Evolutionary conservation across 305 asterid species (phyloP).

Genomic region (Stenogyne calaminthoides): DNA sequence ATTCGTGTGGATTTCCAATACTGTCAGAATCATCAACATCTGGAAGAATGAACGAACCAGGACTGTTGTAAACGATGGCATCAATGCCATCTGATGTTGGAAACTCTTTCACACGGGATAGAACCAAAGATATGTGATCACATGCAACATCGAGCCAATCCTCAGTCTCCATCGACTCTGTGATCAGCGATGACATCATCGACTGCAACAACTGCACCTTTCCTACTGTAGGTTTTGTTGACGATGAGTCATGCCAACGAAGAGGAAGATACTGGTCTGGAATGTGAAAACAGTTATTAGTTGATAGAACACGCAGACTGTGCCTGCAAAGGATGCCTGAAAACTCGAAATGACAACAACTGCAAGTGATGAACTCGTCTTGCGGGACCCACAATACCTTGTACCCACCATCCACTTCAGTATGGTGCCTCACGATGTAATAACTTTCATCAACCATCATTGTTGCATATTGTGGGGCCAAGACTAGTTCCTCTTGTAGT

Average conservation of each 20-base stretch:
- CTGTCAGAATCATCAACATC: slow-evolving; percentile 62
- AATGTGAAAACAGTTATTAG: slow-evolving; percentile 60
- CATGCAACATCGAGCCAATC: slow-evolving; percentile 65
- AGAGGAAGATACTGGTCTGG: slow-evolving; percentile 59
- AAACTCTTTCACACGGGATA: slow-evolving; percentile 54
- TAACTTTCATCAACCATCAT: slow-evolving; percentile 51
- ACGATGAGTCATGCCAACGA: slow-evolving; percentile 53
- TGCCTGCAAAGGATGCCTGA: slow-evolving; percentile 72
- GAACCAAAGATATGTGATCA: slow-evolving; percentile 50
- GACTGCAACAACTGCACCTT: slow-evolving; percentile 60
- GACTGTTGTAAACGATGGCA: slow-evolving; percentile 47
- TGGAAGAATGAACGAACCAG: slow-evolving; percentile 49
- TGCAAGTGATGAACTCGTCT: slow-evolving; percentile 64
- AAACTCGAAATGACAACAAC: slow-evolving; percentile 63
- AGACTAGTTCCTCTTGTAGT: slow-evolving; percentile 62
- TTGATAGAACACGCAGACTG: slow-evolving; percentile 58
- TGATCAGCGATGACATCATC: slow-evolving; percentile 54
- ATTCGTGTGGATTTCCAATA: slow-evolving; percentile 38
- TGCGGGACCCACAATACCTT: slow-evolving; percentile 64
- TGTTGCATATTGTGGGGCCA: slow-evolving; percentile 67
- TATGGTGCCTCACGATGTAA: slow-evolving; percentile 65
- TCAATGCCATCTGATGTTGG: slow-evolving; percentile 39
- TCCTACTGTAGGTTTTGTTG: slow-evolving; percentile 33
- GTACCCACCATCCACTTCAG: slow-evolving; percentile 53
- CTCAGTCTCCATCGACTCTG: slow-evolving; percentile 59